These are phyloP conservation scores for Crithidia mellificae DNA, from an alignment of 208 protist genomes.

Conservation along the genomic window DNA sequence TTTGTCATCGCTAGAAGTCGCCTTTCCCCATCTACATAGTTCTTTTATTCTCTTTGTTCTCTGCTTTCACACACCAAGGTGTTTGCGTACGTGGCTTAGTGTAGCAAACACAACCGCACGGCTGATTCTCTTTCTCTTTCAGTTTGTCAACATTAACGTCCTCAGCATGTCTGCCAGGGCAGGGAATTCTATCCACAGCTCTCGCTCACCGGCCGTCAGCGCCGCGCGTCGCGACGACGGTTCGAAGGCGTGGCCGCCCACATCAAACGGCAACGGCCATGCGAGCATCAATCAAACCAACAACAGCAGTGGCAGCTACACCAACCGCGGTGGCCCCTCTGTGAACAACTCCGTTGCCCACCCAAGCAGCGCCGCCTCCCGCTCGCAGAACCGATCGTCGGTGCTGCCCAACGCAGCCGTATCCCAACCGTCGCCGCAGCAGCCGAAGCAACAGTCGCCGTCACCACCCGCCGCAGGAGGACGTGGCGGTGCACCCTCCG, in stretches of 20 bases:
- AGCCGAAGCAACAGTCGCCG: no score
- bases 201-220: constrained; percentile 3
- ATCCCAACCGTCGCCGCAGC: no score
- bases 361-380: background rate
- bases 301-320: no score
- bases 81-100: no score
- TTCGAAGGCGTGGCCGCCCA: background rate
- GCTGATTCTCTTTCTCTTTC: constrained; percentile 5
- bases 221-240: constrained; percentile 3
- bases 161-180: constrained; percentile 10
- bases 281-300: no score
- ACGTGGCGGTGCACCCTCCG: background rate
- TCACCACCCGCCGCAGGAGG: no score
- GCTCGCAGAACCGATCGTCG: constrained; percentile 4
- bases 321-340: background rate
- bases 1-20: background rate
- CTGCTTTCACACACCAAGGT: background rate
- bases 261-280: background rate
- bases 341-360: background rate
- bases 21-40: background rate
- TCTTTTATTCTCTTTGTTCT: background rate
- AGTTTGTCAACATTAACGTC: background rate
- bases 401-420: no score
- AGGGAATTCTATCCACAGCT: constrained; percentile 6
- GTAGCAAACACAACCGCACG: no score